Percentiles rank a stretch among this genome's conserved stretches.
Evolutionary conservation across 345 rosid species (phyloP).

Genomic region (Brassica juncea): DNA sequence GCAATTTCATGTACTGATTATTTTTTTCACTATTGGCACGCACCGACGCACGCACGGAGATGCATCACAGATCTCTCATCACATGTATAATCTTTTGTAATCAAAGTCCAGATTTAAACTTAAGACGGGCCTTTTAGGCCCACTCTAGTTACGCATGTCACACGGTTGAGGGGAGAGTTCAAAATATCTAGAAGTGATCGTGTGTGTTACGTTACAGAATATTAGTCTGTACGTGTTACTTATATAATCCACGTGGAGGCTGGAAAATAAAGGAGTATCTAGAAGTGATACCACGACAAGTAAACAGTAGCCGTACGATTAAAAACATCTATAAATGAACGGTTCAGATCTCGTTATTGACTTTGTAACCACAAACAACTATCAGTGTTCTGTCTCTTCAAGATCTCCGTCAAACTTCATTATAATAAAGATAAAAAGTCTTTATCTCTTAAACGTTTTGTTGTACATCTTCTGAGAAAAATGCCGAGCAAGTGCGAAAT

Average conservation of each 20-base stretch:
- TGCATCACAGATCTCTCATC: neutral
- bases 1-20: neutral
- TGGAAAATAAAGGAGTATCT: neutral
- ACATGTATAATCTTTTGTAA: neutral
- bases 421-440: neutral
- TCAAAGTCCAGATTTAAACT: neutral
- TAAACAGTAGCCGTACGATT: constrained; percentile 20
- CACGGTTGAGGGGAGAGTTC: neutral
- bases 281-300: constrained; percentile 1
- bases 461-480: neutral
- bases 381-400: neutral
- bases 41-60: neutral
- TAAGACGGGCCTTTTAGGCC: constrained; percentile 17
- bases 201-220: neutral
- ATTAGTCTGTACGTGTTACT: neutral
- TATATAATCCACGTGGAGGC: neutral
- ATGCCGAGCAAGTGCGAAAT: constrained; percentile 71
- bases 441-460: neutral
- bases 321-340: neutral
- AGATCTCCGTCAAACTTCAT: constrained; percentile 9
- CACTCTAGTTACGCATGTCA: neutral
- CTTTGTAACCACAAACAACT: neutral
- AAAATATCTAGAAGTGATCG: constrained; percentile 3
- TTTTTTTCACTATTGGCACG: neutral
- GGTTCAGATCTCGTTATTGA: constrained; percentile 20